Evolutionary conservation across 1,284 basidiomycete genomes (phyloP).

Genomic region (Fomitopsis schrenkii): DNA sequence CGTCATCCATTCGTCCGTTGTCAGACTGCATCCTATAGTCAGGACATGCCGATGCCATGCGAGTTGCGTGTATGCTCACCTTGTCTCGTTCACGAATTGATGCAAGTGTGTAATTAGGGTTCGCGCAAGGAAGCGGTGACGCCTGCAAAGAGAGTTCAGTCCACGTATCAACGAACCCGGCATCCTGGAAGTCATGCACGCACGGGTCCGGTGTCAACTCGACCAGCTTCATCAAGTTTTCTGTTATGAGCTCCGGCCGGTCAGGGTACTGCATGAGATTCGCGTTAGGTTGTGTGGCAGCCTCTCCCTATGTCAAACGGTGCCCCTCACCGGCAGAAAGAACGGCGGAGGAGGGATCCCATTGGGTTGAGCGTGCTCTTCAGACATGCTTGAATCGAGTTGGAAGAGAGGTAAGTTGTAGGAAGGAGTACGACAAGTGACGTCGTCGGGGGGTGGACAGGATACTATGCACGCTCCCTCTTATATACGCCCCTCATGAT

Average conservation of each 20-base stretch:
- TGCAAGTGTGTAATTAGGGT: constrained; percentile 50
- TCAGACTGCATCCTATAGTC: constrained; percentile 39
- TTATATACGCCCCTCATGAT: neutral
- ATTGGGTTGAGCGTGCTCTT: constrained; percentile 22
- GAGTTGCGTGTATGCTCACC: constrained; percentile 26
- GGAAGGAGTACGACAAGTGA: neutral
- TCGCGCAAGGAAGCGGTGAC: constrained; percentile 33
- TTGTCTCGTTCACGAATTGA: constrained; percentile 64
- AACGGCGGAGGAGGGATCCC: constrained; percentile 27
- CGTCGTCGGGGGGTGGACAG: neutral
- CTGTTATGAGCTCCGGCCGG: constrained; percentile 50
- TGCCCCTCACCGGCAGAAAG: constrained; percentile 24
- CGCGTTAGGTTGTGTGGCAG: neutral
- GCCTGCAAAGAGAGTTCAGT: constrained; percentile 10
- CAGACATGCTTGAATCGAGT: constrained; percentile 4
- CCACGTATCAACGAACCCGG: too few species aligned
- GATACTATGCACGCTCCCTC: neutral
- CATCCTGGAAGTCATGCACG: constrained; percentile 12
- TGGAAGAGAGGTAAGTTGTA: too few species aligned
- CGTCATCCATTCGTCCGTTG: constrained; percentile 83
- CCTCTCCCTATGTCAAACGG: neutral
- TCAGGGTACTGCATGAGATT: constrained; percentile 40
- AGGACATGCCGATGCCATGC: neutral
- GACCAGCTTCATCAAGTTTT: constrained; percentile 47
- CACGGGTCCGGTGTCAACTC: constrained; percentile 40